Evolutionary conservation across 148 eudicot species (phyloP).

Genomic region (Selenicereus undatus): DNA sequence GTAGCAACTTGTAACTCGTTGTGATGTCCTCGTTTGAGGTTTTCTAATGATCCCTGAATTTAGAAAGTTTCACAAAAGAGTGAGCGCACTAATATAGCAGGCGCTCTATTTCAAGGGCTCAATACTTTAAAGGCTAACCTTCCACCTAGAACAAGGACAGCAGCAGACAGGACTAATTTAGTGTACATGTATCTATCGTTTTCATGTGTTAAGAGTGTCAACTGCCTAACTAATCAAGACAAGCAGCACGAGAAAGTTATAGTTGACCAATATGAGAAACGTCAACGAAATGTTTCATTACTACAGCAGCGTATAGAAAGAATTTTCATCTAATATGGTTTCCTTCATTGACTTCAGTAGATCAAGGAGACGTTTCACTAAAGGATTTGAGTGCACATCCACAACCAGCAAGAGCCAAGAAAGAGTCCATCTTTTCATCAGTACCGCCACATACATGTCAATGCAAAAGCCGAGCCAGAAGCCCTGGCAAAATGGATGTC

Average conservation of each 20-base stretch:
- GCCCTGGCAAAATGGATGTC: neutral
- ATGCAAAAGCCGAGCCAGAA: neutral
- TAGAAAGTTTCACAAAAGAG: too few relatives aligned
- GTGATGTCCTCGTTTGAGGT: too few relatives aligned
- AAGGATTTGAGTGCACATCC: neutral
- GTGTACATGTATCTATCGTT: too few relatives aligned
- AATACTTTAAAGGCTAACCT: too few relatives aligned
- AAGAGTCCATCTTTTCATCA: neutral
- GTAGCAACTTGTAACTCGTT: too few relatives aligned
- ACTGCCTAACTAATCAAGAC: neutral
- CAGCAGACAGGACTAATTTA: too few relatives aligned
- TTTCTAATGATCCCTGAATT: too few relatives aligned
- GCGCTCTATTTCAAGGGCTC: too few relatives aligned
- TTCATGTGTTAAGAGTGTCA: too few relatives aligned
- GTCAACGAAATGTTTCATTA: neutral
- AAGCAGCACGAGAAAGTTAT: neutral
- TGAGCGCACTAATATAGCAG: too few relatives aligned
- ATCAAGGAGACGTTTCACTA: neutral
- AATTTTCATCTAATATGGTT: neutral
- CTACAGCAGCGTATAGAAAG: neutral
- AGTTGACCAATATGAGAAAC: neutral
- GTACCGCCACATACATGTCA: constrained; percentile 11
- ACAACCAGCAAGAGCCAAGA: neutral
- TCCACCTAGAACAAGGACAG: too few relatives aligned
- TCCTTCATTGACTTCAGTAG: neutral